A percentile compares a stretch with the other conserved stretches of the same genome.
Conservation (phyloP, 495 filamentous ascomycete species). For the Oleoguttula mirabilis region DNA sequence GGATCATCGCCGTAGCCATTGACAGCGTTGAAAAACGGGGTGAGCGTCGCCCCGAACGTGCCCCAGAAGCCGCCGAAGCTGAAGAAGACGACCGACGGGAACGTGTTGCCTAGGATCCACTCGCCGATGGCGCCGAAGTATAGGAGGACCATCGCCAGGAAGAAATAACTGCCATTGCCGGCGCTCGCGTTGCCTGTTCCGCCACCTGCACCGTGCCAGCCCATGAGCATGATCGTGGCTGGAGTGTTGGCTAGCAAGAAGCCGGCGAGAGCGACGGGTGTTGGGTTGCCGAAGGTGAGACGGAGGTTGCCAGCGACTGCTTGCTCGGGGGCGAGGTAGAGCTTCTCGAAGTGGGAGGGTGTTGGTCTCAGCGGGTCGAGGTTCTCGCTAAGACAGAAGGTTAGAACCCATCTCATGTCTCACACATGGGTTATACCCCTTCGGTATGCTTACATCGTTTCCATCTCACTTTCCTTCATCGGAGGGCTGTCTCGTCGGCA, state of each 20-base stretch:
- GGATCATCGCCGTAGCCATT: constrained; percentile 1
- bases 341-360: constrained; percentile 4
- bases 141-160: not conserved
- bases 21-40: constrained; percentile 3
- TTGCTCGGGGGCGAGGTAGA: constrained; percentile 10
- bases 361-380: too few species aligned
- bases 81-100: constrained; percentile 8
- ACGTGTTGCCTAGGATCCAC: constrained; percentile 14
- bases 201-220: constrained; percentile 9
- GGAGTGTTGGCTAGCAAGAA: constrained; percentile 10
- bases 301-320: constrained; percentile 6
- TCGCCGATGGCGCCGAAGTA: constrained; percentile 5
- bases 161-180: not conserved
- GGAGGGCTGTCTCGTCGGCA: too few species aligned
- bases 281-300: constrained; percentile 11
- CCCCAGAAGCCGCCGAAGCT: constrained; percentile 3
- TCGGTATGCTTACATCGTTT: too few species aligned
- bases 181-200: not conserved
- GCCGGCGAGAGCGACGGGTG: constrained; percentile 10
- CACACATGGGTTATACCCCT: too few species aligned
- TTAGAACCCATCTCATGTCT: too few species aligned
- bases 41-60: constrained; percentile 5
- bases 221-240: constrained; percentile 5
- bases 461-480: too few species aligned
- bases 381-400: too few species aligned